A percentile compares a stretch with the other conserved stretches of the same genome.
Conservation (phyloP, 495 filamentous ascomycete genomes). For the Penicillium subrubescens region DNA sequence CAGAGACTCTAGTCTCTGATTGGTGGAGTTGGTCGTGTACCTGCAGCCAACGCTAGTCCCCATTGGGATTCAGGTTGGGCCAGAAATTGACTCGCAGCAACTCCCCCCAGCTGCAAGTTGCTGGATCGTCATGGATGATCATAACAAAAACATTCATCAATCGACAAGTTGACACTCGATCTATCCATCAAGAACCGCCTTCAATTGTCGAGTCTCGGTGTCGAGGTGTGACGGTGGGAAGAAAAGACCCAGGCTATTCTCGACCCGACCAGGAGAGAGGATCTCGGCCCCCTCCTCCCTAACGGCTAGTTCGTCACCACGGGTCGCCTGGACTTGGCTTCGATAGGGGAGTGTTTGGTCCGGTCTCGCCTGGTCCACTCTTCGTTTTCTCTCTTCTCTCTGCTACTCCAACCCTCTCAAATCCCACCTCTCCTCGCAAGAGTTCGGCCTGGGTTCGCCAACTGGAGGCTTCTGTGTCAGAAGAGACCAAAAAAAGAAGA, state of each 20-base stretch:
- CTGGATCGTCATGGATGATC: conserved; percentile 3
- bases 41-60: conserved; percentile 19
- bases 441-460: conserved; percentile 9
- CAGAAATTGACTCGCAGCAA: neutral
- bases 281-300: conserved; percentile 15
- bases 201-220: neutral
- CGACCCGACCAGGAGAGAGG: neutral
- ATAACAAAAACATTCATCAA: conserved; percentile 4
- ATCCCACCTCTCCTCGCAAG: conserved; percentile 2
- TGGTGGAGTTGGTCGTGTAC: conserved; percentile 18
- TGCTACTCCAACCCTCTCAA: neutral
- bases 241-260: neutral
- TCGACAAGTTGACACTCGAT: neutral
- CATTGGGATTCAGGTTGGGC: neutral
- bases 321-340: conserved; percentile 32
- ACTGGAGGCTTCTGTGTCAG: conserved; percentile 12
- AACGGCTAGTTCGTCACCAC: conserved; percentile 26
- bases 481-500: conserved; percentile 6
- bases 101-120: neutral
- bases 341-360: conserved; percentile 28
- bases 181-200: neutral
- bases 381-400: conserved; percentile 15
- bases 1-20: neutral
- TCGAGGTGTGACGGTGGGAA: no score
- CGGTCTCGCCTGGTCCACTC: conserved; percentile 24